A percentile compares a stretch with the other conserved stretches of the same genome.
These are phyloP conservation scores for Echium plantagineum DNA, from an alignment of 257 asterid species.

Conservation along the genomic window DNA sequence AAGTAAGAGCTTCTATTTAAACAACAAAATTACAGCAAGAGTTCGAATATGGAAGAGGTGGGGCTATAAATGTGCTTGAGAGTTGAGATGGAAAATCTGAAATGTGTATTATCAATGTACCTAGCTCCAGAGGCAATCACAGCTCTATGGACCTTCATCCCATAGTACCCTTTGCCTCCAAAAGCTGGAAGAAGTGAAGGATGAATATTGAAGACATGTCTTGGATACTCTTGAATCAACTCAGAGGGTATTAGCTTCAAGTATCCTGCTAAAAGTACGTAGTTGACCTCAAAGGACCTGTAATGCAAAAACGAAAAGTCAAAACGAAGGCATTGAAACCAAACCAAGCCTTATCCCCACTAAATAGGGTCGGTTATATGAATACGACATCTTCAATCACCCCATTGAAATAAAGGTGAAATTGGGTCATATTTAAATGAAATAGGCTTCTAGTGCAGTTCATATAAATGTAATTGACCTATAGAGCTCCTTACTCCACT, in stretches of 20 bases:
- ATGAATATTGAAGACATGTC: conserved; percentile 71
- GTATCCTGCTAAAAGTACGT: conserved; percentile 73
- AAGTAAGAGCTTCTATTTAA: too few species aligned
- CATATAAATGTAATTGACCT: background rate
- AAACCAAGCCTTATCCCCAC: too few species aligned
- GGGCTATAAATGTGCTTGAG: background rate
- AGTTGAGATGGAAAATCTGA: background rate
- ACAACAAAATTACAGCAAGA: too few species aligned
- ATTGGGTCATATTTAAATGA: background rate
- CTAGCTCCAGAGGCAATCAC: conserved; percentile 95
- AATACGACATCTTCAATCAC: too few species aligned
- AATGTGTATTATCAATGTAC: conserved; percentile 16
- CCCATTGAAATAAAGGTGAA: background rate
- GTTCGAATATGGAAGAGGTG: background rate
- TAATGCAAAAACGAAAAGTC: background rate
- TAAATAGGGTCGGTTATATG: too few species aligned
- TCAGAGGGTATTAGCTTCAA: conserved; percentile 73
- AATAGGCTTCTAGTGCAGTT: background rate
- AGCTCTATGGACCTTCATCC: conserved; percentile 83
- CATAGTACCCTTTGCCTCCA: conserved; percentile 89
- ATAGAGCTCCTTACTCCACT: background rate
- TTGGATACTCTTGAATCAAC: conserved; percentile 61
- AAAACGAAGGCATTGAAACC: too few species aligned
- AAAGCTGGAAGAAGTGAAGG: conserved; percentile 96
- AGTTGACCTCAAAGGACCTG: conserved; percentile 49